phyloP scores from a whole-genome alignment of 1,284 basidiomycete species.

The Cryptococcus sp. region DNA sequence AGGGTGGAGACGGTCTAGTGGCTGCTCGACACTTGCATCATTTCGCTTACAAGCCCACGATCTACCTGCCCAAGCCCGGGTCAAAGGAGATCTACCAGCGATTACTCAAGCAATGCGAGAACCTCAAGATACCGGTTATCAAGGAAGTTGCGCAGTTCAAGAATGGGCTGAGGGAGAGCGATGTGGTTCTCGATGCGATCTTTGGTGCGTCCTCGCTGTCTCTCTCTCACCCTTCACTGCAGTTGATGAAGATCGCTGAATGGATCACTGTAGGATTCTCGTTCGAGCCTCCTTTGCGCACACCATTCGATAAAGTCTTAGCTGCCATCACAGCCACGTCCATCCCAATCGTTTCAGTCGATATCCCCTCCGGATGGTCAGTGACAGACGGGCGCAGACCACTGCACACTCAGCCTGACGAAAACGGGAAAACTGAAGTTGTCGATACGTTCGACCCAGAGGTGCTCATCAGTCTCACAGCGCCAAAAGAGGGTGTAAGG shows the following conservation, averaged over 20 bases:
- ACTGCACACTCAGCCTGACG: conserved; percentile 50
- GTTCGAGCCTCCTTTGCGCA: conserved; percentile 81
- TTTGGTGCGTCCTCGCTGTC: conserved; percentile 61
- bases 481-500: conserved; percentile 84
- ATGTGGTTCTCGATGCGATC: conserved; percentile 90
- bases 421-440: conserved; percentile 64
- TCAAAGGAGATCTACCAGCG: conserved; percentile 83
- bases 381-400: conserved; percentile 57
- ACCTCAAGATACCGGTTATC: conserved; percentile 76
- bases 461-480: conserved; percentile 86
- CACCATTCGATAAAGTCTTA: conserved; percentile 81
- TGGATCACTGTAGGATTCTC: conserved; percentile 67
- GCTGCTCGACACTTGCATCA: conserved; percentile 91
- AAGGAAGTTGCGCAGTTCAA: conserved; percentile 60
- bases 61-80: conserved; percentile 87
- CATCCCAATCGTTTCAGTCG: conserved; percentile 83
- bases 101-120: conserved; percentile 80
- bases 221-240: too few relatives aligned
- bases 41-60: conserved; percentile 80
- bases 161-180: conserved; percentile 62
- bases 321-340: conserved; percentile 65
- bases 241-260: background rate
- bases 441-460: conserved; percentile 64
- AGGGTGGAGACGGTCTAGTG: conserved; percentile 94
- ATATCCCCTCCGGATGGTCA: conserved; percentile 96